Evolutionary conservation across 805 yeast genomes (phyloP).

Genomic region (Kluyveromyces dobzhanskii): DNA sequence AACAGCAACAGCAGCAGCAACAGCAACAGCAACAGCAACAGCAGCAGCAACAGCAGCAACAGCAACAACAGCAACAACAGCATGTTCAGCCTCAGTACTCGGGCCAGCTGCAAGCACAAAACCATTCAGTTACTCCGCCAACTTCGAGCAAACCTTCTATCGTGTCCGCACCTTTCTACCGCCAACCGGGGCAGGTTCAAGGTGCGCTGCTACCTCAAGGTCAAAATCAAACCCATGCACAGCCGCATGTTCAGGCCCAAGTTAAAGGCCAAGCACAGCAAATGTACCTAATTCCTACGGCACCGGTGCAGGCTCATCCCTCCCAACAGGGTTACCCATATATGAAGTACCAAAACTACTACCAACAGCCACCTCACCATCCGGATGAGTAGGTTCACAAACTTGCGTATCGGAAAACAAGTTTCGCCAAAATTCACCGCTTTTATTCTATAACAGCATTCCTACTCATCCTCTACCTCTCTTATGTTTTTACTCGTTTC

Average conservation of each 20-base stretch:
- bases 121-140: conserved; percentile 5
- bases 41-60: conserved; percentile 12
- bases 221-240: too few species aligned
- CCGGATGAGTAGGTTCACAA: too few species aligned
- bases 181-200: background rate
- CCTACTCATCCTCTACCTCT: too few species aligned
- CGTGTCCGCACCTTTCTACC: background rate
- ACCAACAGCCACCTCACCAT: background rate
- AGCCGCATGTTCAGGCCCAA: too few species aligned
- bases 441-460: too few species aligned
- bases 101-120: background rate
- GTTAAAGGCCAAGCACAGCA: too few species aligned
- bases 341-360: background rate
- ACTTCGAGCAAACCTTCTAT: conserved; percentile 6
- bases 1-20: conserved; percentile 1
- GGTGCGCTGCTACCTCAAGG: too few species aligned
- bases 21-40: conserved; percentile 9
- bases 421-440: too few species aligned
- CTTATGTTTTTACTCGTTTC: too few species aligned
- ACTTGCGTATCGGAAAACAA: too few species aligned
- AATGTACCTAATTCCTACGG: background rate
- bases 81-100: too few species aligned
- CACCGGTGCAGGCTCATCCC: background rate
- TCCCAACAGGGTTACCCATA: background rate
- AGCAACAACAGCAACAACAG: background rate